Conservation (phyloP, 306 rosid species). For the Gynostemma pentaphyllum region DNA sequence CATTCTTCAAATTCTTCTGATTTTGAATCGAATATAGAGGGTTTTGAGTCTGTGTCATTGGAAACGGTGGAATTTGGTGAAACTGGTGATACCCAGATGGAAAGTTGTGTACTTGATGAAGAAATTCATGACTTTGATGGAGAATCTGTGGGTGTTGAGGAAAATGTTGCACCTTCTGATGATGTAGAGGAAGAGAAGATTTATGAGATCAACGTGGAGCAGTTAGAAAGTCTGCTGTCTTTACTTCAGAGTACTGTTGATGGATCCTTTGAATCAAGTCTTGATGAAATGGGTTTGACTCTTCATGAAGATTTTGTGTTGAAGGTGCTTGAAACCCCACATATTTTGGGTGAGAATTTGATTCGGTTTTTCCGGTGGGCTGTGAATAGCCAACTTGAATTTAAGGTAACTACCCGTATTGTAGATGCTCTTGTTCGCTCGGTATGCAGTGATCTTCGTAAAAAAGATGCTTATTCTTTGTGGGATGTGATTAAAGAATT, state of each 20-base stretch:
- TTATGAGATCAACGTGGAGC: conserved; percentile 35
- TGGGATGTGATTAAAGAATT: conserved; percentile 63
- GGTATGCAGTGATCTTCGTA: conserved; percentile 19
- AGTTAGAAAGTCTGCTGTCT: conserved; percentile 36
- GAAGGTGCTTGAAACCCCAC: conserved; percentile 35
- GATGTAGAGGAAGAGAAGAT: conserved; percentile 13
- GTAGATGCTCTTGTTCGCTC: conserved; percentile 35
- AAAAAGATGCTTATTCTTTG: conserved; percentile 29
- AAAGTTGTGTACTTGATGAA: neutral
- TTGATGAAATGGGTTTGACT: conserved; percentile 31
- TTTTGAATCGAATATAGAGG: neutral
- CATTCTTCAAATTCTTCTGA: neutral
- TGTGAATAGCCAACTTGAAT: conserved; percentile 32
- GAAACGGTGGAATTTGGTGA: conserved; percentile 3
- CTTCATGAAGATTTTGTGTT: conserved; percentile 34
- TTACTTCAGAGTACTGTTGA: conserved; percentile 34
- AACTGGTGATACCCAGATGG: neutral
- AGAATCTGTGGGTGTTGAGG: conserved; percentile 3
- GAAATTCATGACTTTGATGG: conserved; percentile 9
- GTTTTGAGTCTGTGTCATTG: neutral
- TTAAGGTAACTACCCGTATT: conserved; percentile 21
- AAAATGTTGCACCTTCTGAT: neutral
- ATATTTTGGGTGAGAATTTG: conserved; percentile 40
- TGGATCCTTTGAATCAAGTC: conserved; percentile 41
- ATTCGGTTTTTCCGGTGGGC: conserved; percentile 60